These are phyloP conservation scores for Debaryomyces coudertii DNA, from an alignment of 1,139 yeast species.

Conservation along the genomic window DNA sequence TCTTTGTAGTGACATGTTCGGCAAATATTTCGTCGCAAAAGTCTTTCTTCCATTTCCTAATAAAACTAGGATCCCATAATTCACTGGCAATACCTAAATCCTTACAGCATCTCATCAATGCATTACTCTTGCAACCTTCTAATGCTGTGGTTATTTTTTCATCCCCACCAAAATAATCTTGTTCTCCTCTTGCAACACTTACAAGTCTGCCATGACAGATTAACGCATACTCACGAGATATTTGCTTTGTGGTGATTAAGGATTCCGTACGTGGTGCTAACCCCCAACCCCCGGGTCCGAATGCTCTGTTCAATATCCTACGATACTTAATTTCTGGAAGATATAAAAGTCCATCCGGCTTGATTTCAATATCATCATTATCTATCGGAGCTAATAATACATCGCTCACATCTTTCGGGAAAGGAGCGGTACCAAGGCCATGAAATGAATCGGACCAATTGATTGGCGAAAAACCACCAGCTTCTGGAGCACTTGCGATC, in stretches of 20 bases:
- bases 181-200: constrained; percentile 94
- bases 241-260: constrained; percentile 60
- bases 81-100: constrained; percentile 97
- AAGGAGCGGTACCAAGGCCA: constrained; percentile 82
- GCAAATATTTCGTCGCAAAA: constrained; percentile 84
- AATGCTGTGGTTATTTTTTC: constrained; percentile 92
- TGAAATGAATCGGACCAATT: constrained; percentile 79
- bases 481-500: constrained; percentile 4
- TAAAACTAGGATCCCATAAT: constrained; percentile 94
- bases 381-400: constrained; percentile 62
- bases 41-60: constrained; percentile 73
- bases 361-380: constrained; percentile 81
- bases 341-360: constrained; percentile 91
- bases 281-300: constrained; percentile 99
- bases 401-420: constrained; percentile 60
- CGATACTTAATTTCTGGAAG: constrained; percentile 95
- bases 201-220: constrained; percentile 87
- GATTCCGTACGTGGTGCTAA: constrained; percentile 92
- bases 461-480: constrained; percentile 28
- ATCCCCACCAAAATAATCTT: constrained; percentile 81
- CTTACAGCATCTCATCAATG: constrained; percentile 96
- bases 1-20: constrained; percentile 79
- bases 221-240: constrained; percentile 87
- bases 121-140: constrained; percentile 96
- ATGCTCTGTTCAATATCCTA: constrained; percentile 81